These are phyloP conservation scores for Anisogramma anomala DNA, from an alignment of 2,329 filamentous ascomycete genomes.

Conservation along the genomic window DNA sequence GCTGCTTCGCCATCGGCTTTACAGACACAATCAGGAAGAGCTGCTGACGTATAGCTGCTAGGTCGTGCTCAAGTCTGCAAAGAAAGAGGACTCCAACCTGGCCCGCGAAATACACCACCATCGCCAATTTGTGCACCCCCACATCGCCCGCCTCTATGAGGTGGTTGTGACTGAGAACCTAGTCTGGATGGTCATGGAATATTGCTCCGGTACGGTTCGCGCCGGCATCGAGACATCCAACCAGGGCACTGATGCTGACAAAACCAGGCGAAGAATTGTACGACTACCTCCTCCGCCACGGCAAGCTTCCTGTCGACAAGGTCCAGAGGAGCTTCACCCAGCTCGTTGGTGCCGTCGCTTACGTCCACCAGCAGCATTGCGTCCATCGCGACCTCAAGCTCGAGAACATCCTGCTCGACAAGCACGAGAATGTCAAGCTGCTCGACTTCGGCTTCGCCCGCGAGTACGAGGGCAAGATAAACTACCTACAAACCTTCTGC, in stretches of 20 bases:
- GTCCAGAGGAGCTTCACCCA: constrained; percentile 95
- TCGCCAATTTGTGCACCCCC: constrained; percentile 91
- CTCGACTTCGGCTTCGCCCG: constrained; percentile 97
- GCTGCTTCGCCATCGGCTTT: background rate
- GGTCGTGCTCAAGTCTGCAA: constrained; percentile 97
- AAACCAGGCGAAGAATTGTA: constrained; percentile 81
- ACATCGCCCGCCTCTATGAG: constrained; percentile 93
- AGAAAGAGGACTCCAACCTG: constrained; percentile 90
- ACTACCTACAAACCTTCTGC: constrained; percentile 93
- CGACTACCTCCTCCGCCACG: constrained; percentile 83
- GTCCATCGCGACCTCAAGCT: constrained; percentile 95
- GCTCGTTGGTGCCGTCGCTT: constrained; percentile 84
- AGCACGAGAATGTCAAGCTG: constrained; percentile 92
- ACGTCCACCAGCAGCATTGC: constrained; percentile 89
- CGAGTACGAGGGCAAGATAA: constrained; percentile 91
- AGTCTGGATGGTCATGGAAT: constrained; percentile 95
- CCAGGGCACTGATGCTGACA: constrained; percentile 20
- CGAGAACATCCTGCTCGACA: constrained; percentile 93
- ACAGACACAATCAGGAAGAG: background rate
- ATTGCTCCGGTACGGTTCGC: constrained; percentile 63
- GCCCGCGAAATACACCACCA: constrained; percentile 98
- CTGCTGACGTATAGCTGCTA: constrained; percentile 25
- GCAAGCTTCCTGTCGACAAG: constrained; percentile 70
- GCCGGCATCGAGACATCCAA: constrained; percentile 9
- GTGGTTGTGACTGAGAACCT: constrained; percentile 91